Evolutionary conservation across 1,284 basidiomycete species (phyloP), one percentile per base, ranked within the genome.

Genomic region (Vanrija sp.): DNA sequence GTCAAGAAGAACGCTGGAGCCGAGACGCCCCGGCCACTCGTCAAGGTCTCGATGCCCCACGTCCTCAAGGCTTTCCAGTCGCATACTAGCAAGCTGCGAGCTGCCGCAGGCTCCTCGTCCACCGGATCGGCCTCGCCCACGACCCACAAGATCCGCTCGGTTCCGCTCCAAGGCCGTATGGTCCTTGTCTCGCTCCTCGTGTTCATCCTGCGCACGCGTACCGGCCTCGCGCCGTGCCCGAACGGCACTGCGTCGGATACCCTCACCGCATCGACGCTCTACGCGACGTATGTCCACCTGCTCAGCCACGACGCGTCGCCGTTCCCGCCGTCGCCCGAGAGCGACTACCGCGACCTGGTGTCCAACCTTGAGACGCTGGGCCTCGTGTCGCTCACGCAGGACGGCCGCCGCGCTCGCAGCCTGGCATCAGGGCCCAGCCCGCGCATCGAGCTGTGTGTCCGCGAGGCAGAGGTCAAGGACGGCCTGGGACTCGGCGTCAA

Each of bases 81-180:
- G 14, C 68, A 73, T 59, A 71, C 69, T 16, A 65, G 71, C 51
- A 67, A 67, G 48, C 62, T 73, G 12, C 63, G 63, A 20, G 68
- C 69, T 8, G 69, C 74, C 3, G 72, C 72, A 4, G 75, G 71
- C 4, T 67, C 67, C 4, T 46, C 60, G 1, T 42, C 61, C n/a
- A 48, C 51, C 6, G 49, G 50, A 4, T 36, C 47, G 3, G 47
- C 49, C 10, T 62, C 64, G 0, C 55, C 64, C 1, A 64, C 66
- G 3, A 57, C 60, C 31, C 59, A 60, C 53, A 76, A 74, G 59
- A 68, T 76, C 55, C 62, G 67, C 22, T 71, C 71, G 2, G 70
- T 76, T 3, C 69, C 67, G 20, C 59, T 76, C 6, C 73, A 76
- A 41, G 74, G 72, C 31, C 72, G 72, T 42, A 75, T 74, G 68